Percentiles rank a stretch among this genome's conserved stretches.
These are phyloP conservation scores for Amanita inopinata DNA, from an alignment of 768 basidiomycete genomes.

Conservation along the genomic window DNA sequence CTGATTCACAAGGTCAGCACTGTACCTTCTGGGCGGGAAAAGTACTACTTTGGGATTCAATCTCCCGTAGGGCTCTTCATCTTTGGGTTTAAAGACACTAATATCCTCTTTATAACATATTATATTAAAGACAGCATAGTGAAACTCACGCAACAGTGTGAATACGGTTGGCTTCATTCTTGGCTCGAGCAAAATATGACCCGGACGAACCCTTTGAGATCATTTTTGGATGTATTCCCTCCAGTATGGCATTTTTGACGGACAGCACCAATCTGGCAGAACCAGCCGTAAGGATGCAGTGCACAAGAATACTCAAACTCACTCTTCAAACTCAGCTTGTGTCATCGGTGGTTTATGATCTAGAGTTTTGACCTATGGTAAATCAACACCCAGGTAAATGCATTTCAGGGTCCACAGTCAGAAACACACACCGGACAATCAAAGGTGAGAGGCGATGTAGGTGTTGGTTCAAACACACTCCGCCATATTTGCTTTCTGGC, in stretches of 20 bases:
- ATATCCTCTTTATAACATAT: neutral
- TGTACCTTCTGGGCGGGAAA: neutral
- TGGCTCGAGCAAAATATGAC: conserved; percentile 85
- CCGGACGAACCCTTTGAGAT: conserved; percentile 85
- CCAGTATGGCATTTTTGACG: conserved; percentile 58
- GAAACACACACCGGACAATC: conserved; percentile 27
- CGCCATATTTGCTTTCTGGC: conserved; percentile 67
- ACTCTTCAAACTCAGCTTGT: conserved; percentile 63
- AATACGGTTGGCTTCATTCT: conserved; percentile 54
- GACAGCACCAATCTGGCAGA: conserved; percentile 46
- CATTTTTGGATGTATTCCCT: conserved; percentile 85
- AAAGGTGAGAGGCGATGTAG: conserved; percentile 24
- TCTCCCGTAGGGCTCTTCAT: conserved; percentile 82
- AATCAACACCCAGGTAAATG: conserved; percentile 2
- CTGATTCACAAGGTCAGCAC: conserved; percentile 23
- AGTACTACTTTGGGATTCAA: conserved; percentile 70
- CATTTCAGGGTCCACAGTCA: conserved; percentile 10
- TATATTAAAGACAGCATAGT: neutral
- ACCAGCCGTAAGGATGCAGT: neutral
- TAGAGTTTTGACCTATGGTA: conserved; percentile 62
- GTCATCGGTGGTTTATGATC: conserved; percentile 76
- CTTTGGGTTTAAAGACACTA: conserved; percentile 89
- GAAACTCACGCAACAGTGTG: conserved; percentile 72
- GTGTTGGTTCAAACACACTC: conserved; percentile 68
- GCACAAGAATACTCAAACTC: conserved; percentile 19